Base-by-base conservation (phyloP, 768 basidiomycete species). In the Mycena indigotica region DNA sequence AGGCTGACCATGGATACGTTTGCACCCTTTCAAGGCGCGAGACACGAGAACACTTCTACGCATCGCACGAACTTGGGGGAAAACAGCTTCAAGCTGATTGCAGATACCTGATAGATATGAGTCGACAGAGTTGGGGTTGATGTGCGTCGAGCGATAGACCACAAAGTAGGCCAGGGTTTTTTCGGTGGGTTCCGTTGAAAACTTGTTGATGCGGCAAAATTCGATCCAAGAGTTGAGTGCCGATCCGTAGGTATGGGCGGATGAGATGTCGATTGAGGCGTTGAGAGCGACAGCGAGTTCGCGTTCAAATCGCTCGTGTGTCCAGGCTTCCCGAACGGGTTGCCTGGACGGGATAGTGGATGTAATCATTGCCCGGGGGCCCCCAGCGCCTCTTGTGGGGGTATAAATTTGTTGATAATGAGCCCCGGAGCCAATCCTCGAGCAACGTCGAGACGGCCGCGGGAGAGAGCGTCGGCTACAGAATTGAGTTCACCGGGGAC, bases 131-230 rank as follows among this genome's bases (percentile, higher is more conserved):
- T 39, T 4, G 1, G 78, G 76, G 35, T 71, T 57, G n/a, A n/a
- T n/a, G n/a, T n/a, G n/a, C n/a, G n/a, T n/a, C n/a, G n/a, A n/a
- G n/a, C n/a, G n/a, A n/a, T n/a, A n/a, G n/a, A n/a, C n/a, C n/a
- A n/a, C n/a, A n/a, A n/a, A n/a, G n/a, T n/a, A n/a, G n/a, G n/a
- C 66, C 0, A 81, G 56, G 0, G 74, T 75, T 35, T 79, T 70
- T 0, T 50, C 46, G 2, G 73, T 74, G n/a, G n/a, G n/a, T n/a
- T n/a, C n/a, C n/a, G n/a, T n/a, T n/a, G n/a, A n/a, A n/a, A n/a
- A n/a, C n/a, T n/a, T n/a, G n/a, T n/a, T n/a, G n/a, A n/a, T n/a
- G n/a, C n/a, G n/a, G 17, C 70, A 67, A 26, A 77, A 77, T 0
- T 58, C 57, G 5, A 74, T 13, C 53, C 66, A 75, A 0, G 74